These are phyloP conservation scores for Danielia oregonensis DNA, from an alignment of 805 yeast genomes.

Conservation along the genomic window DNA sequence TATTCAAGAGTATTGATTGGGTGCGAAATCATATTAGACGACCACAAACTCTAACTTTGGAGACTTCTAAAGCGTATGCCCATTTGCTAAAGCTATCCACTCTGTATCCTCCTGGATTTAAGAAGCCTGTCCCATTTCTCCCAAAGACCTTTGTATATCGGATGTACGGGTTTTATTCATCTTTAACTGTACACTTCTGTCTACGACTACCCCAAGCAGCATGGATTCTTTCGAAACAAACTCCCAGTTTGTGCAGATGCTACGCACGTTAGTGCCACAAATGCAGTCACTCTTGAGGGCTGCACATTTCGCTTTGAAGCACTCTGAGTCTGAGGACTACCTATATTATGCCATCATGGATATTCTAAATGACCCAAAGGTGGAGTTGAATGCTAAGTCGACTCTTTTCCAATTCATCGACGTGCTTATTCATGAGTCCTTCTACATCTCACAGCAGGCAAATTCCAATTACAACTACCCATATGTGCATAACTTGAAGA, in stretches of 20 bases:
- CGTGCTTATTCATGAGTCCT: conserved; percentile 45
- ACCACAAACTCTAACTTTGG: too few species aligned
- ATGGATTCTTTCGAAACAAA: conserved; percentile 93
- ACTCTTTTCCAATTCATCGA: conserved; percentile 71
- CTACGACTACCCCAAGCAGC: neutral
- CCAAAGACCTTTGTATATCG: too few species aligned
- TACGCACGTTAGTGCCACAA: conserved; percentile 65
- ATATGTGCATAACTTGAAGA: conserved; percentile 31
- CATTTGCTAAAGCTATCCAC: too few species aligned
- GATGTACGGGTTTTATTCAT: conserved; percentile 2
- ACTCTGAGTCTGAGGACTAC: conserved; percentile 62
- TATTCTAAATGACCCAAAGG: conserved; percentile 42
- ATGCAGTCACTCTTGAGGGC: conserved; percentile 47
- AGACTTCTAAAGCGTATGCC: too few species aligned
- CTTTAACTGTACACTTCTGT: too few species aligned
- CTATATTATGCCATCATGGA: conserved; percentile 65
- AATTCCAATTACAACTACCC: conserved; percentile 36
- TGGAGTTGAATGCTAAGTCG: conserved; percentile 58
- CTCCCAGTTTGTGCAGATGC: conserved; percentile 64
- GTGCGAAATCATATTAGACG: too few species aligned
- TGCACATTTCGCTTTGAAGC: conserved; percentile 53
- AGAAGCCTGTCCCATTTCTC: too few species aligned
- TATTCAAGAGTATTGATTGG: too few species aligned
- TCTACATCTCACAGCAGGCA: conserved; percentile 29
- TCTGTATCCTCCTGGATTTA: too few species aligned